Conservation (phyloP, 257 asterid species). For the Thymus quinquecostatus region DNA sequence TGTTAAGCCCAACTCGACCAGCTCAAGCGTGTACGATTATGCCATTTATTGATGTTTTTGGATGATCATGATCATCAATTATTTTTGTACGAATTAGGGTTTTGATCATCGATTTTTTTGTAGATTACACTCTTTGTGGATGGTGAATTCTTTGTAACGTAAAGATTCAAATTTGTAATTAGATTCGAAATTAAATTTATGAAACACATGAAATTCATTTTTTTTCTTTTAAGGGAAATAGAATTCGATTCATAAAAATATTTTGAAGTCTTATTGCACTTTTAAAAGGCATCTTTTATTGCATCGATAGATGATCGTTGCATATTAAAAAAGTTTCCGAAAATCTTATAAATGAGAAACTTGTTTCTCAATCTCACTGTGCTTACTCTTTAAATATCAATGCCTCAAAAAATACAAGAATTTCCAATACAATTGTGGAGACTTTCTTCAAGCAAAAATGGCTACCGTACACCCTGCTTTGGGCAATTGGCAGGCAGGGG, state of each 20-base stretch:
- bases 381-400: background rate
- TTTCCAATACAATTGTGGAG: background rate
- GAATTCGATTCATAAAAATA: too few species aligned
- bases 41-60: conserved; percentile 18
- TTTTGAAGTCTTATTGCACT: too few species aligned
- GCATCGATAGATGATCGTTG: too few species aligned
- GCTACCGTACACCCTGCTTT: conserved; percentile 52
- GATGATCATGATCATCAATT: too few species aligned
- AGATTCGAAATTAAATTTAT: too few species aligned
- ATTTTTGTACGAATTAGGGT: background rate
- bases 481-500: conserved; percentile 87
- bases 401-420: background rate
- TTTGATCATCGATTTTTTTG: background rate
- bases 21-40: conserved; percentile 28
- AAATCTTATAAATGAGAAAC: background rate
- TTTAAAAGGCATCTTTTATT: too few species aligned
- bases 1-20: conserved; percentile 36
- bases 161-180: too few species aligned
- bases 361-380: background rate
- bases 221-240: too few species aligned
- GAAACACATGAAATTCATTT: too few species aligned
- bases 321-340: too few species aligned
- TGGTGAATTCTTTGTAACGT: too few species aligned
- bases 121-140: too few species aligned
- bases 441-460: background rate